Conservation (phyloP, 495 filamentous ascomycete genomes). For the Aspergillus ostianus region DNA sequence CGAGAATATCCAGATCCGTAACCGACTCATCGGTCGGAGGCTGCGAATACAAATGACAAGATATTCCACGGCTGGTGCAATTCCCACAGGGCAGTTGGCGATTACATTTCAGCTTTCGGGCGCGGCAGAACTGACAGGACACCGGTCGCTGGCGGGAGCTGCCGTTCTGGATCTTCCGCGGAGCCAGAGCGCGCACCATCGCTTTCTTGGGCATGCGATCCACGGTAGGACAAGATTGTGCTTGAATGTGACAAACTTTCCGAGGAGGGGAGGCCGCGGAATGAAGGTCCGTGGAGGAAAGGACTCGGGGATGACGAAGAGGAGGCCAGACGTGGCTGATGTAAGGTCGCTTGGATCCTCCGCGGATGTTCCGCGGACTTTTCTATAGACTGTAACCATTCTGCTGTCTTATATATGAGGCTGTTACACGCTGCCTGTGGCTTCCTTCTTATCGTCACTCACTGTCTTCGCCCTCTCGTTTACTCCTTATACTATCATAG, state of each 20-base stretch:
- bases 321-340: too few species aligned
- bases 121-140: slow-evolving; percentile 44
- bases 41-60: slow-evolving; percentile 23
- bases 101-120: slow-evolving; percentile 47
- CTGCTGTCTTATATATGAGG: too few species aligned
- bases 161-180: not conserved
- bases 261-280: too few species aligned
- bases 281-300: not conserved
- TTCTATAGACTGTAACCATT: too few species aligned
- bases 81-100: slow-evolving; percentile 42
- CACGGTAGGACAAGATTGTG: too few species aligned
- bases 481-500: too few species aligned
- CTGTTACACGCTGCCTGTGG: too few species aligned
- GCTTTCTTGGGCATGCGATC: not conserved
- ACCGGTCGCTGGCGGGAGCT: slow-evolving; percentile 27
- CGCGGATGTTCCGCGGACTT: not conserved
- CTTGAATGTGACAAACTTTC: too few species aligned
- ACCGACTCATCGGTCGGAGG: not conserved
- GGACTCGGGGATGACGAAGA: too few species aligned
- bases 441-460: too few species aligned
- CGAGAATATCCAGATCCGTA: not conserved
- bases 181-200: not conserved
- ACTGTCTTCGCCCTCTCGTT: too few species aligned
- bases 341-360: not conserved
- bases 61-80: slow-evolving; percentile 36